These are phyloP conservation scores for Guillardia theta DNA, from an alignment of 78 protist genomes.

Conservation along the genomic window DNA sequence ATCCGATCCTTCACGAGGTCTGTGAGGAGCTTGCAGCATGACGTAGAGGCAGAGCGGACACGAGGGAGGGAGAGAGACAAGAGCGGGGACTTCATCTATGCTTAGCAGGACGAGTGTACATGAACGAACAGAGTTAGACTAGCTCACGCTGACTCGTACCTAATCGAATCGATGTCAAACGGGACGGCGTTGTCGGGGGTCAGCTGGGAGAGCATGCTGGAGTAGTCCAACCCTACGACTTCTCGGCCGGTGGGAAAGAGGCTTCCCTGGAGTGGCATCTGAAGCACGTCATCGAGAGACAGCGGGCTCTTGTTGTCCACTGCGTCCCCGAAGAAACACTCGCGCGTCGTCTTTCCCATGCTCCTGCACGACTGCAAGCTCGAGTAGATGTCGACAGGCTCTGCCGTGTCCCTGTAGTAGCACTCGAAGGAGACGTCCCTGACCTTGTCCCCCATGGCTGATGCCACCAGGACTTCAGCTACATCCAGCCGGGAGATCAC, in stretches of 20 bases:
- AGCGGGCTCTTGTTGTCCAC: neutral
- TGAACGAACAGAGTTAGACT: too few relatives aligned
- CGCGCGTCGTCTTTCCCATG: neutral
- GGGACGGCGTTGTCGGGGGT: too few relatives aligned
- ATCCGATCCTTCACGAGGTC: too few relatives aligned
- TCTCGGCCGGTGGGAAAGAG: neutral
- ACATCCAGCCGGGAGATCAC: neutral
- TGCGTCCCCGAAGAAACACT: neutral
- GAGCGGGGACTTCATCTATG: too few relatives aligned
- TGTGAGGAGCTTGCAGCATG: too few relatives aligned
- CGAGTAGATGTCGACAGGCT: neutral
- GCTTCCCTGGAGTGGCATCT: neutral
- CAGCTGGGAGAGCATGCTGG: neutral
- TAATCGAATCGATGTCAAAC: too few relatives aligned
- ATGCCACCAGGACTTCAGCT: neutral
- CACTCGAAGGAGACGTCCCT: neutral
- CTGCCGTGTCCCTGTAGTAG: slow-evolving; percentile 14
- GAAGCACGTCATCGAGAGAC: neutral
- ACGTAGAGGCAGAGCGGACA: too few relatives aligned
- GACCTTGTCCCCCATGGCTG: neutral
- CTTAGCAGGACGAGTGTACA: too few relatives aligned
- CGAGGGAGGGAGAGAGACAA: too few relatives aligned
- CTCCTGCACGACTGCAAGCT: neutral
- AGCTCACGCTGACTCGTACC: too few relatives aligned
- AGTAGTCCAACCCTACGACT: neutral